Percentiles rank a stretch among this genome's conserved stretches.
phyloP scores from a whole-genome alignment of 1,139 yeast genomes.

The Geotrichum restrictum region DNA sequence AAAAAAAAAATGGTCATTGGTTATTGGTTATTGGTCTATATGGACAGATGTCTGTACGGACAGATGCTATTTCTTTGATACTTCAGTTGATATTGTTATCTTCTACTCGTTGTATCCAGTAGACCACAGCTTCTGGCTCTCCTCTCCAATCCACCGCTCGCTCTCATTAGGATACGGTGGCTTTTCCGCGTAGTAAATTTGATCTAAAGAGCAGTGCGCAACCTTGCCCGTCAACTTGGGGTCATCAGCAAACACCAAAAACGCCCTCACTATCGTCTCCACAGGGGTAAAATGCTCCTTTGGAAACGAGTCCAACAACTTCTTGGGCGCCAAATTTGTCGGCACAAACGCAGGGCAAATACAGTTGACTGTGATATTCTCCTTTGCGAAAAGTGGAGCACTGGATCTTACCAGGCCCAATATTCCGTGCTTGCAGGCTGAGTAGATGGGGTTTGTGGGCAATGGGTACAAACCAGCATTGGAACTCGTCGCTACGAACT shows the following conservation, averaged over 20 bases:
- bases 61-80: too few species aligned
- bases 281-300: background rate
- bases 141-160: background rate
- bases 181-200: background rate
- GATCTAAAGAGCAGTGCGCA: background rate
- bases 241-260: background rate
- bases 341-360: constrained; percentile 1
- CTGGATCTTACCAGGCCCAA: background rate
- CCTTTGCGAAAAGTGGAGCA: background rate
- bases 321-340: background rate
- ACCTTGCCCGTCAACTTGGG: background rate
- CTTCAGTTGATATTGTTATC: background rate
- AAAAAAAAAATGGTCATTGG: too few species aligned
- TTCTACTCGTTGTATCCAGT: background rate
- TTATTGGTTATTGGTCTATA: too few species aligned
- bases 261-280: background rate
- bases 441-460: background rate
- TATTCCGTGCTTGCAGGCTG: background rate
- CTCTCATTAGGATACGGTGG: background rate
- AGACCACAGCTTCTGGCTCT: background rate
- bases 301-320: background rate
- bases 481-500: background rate
- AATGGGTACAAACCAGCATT: background rate
- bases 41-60: too few species aligned
- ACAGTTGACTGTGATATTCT: background rate